phyloP scores from a whole-genome alignment of 2,329 filamentous ascomycete species.

The Pseudocercospora fijiensis region DNA sequence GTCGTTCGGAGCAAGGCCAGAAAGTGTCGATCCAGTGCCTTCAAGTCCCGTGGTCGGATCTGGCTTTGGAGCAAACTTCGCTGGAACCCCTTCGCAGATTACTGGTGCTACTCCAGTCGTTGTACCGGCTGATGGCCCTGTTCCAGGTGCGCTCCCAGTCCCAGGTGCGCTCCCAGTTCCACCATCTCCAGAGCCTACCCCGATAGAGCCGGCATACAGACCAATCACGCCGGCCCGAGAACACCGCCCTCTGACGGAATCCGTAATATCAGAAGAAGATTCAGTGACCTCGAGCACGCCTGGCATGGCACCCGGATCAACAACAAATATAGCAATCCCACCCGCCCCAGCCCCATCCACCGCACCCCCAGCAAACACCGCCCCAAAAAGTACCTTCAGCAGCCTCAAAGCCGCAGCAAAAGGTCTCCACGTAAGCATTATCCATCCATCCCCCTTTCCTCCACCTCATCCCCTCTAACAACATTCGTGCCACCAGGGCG shows the following conservation, averaged over 20 bases:
- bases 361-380: constrained; percentile 1
- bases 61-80: constrained; percentile 14
- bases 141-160: not conserved
- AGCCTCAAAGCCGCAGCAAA: constrained; percentile 36
- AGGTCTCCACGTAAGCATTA: constrained; percentile 33
- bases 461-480: constrained; percentile 9
- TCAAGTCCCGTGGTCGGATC: constrained; percentile 17
- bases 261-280: constrained; percentile 12
- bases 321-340: not conserved
- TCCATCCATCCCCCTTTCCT: not conserved
- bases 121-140: not conserved
- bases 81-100: not conserved
- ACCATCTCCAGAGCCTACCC: constrained; percentile 6
- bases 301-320: not conserved
- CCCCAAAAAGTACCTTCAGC: constrained; percentile 16
- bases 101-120: not conserved
- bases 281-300: constrained; percentile 9
- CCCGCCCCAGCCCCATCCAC: constrained; percentile 9
- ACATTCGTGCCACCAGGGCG: constrained; percentile 27
- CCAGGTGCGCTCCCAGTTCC: not conserved
- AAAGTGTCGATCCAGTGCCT: constrained; percentile 11
- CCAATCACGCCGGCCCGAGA: constrained; percentile 1
- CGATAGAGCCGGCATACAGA: not conserved
- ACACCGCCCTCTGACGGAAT: not conserved
- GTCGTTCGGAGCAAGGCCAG: constrained; percentile 10